Percentiles rank a stretch among this genome's conserved stretches.
Conservation (phyloP, 305 asterid species). For the Fraxinus angustifolia region DNA sequence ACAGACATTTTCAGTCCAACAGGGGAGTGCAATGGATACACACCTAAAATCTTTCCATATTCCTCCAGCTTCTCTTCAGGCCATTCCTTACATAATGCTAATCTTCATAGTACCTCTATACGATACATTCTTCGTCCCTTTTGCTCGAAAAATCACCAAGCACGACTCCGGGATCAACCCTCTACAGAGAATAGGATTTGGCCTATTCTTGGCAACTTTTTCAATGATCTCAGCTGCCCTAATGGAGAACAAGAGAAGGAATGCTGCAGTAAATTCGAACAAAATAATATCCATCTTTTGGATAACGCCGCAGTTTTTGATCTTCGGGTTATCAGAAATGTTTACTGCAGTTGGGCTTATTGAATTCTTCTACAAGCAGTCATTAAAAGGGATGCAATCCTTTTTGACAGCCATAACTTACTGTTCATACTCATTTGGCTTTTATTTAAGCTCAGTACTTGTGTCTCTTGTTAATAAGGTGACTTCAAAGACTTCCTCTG, state of each 20-base stretch:
- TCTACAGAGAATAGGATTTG: slow-evolving; percentile 64
- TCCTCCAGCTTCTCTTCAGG: slow-evolving; percentile 94
- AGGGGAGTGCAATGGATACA: slow-evolving; percentile 76
- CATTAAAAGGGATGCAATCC: slow-evolving; percentile 62
- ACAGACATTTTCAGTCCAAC: slow-evolving; percentile 93
- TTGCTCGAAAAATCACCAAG: slow-evolving; percentile 62
- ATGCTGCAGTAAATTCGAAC: slow-evolving; percentile 18
- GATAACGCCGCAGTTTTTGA: slow-evolving; percentile 72
- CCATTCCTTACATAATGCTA: slow-evolving; percentile 84
- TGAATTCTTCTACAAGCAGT: slow-evolving; percentile 81
- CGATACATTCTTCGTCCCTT: slow-evolving; percentile 71
- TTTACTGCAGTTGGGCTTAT: slow-evolving; percentile 74
- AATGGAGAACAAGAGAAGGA: slow-evolving; percentile 60
- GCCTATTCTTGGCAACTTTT: slow-evolving; percentile 70
- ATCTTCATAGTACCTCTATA: slow-evolving; percentile 76
- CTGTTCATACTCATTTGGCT: slow-evolving; percentile 76
- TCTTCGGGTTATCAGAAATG: slow-evolving; percentile 82
- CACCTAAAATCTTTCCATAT: slow-evolving; percentile 52
- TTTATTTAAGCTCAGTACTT: slow-evolving; percentile 61
- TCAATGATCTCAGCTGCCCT: slow-evolving; percentile 87
- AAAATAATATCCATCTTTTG: slow-evolving; percentile 56
- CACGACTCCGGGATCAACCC: slow-evolving; percentile 66
- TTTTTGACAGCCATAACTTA: slow-evolving; percentile 64
- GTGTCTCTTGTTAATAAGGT: slow-evolving; percentile 67
- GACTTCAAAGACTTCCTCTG: slow-evolving; percentile 30